phyloP scores from a whole-genome alignment of 2,329 filamentous ascomycete species.

The Cryoendolithus antarcticus region DNA sequence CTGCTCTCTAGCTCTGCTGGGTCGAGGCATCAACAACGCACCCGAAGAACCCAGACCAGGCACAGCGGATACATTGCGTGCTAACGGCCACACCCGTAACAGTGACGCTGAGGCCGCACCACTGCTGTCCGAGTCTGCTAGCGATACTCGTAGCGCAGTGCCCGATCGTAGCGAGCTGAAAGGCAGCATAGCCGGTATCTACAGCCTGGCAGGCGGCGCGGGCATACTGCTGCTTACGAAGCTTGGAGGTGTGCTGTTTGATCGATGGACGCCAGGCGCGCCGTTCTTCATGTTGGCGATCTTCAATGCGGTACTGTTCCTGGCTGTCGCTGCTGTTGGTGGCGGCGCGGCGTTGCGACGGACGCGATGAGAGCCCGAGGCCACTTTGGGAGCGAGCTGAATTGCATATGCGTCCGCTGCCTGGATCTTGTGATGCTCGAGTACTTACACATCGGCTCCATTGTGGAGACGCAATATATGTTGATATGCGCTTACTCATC shows the following conservation, averaged over 20 bases:
- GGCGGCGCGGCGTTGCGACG: slow-evolving; percentile 8
- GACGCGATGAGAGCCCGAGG: too few relatives aligned
- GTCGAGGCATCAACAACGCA: slow-evolving; percentile 55
- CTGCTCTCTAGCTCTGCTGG: slow-evolving; percentile 80
- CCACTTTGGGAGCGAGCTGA: too few relatives aligned
- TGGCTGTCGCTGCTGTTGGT: slow-evolving; percentile 24
- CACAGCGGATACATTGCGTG: slow-evolving; percentile 6
- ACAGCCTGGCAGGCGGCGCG: slow-evolving; percentile 78
- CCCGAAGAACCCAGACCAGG: slow-evolving; percentile 7
- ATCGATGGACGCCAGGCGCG: slow-evolving; percentile 57
- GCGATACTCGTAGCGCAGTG: neutral
- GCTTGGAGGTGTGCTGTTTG: slow-evolving; percentile 75
- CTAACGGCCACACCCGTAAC: slow-evolving; percentile 2
- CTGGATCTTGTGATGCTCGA: too few relatives aligned
- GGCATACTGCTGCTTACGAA: slow-evolving; percentile 90
- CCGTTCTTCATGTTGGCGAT: slow-evolving; percentile 91
- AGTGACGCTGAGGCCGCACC: slow-evolving; percentile 15
- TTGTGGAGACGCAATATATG: too few relatives aligned
- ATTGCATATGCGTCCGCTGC: too few relatives aligned
- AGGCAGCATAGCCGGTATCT: slow-evolving; percentile 87
- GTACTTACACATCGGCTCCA: too few relatives aligned
- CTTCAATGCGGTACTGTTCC: slow-evolving; percentile 66
- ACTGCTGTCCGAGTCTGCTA: slow-evolving; percentile 9
- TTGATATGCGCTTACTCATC: too few relatives aligned
- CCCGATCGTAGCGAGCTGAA: slow-evolving; percentile 49